phyloP scores from a whole-genome alignment of 345 rosid genomes.

The Jatropha curcas region DNA sequence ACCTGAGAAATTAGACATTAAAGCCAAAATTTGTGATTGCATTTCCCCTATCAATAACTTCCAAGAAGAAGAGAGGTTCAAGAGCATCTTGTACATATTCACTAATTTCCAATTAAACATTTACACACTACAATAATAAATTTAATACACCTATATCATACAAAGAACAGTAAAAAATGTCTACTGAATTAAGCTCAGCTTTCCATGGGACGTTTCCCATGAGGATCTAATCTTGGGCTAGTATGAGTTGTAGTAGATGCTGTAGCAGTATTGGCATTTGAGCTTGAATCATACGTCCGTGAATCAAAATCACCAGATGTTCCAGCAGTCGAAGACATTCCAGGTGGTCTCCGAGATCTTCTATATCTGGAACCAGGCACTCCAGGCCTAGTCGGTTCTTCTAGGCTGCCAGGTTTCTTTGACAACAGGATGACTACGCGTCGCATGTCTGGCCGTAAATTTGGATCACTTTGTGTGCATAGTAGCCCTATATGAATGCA shows the following conservation, averaged over 20 bases:
- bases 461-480: conserved; percentile 84
- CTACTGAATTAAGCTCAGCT: conserved; percentile 1
- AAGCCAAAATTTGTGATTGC: not conserved
- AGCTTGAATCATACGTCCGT: conserved; percentile 49
- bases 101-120: not conserved
- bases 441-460: conserved; percentile 60
- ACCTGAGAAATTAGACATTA: no score
- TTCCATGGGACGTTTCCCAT: conserved; percentile 26
- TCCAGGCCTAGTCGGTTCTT: conserved; percentile 72
- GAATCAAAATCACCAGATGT: conserved; percentile 41
- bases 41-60: not conserved
- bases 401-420: conserved; percentile 49
- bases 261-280: conserved; percentile 33
- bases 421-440: conserved; percentile 70
- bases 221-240: conserved; percentile 22
- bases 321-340: conserved; percentile 39
- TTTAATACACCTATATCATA: not conserved
- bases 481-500: conserved; percentile 81
- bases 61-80: not conserved
- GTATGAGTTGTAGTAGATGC: conserved; percentile 32
- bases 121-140: not conserved
- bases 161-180: not conserved
- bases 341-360: conserved; percentile 50
- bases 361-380: conserved; percentile 65
- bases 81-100: no score